Percentiles rank a stretch among this genome's conserved stretches.
Conservation (phyloP, 768 basidiomycete genomes). For the Suillus ampliporus region DNA sequence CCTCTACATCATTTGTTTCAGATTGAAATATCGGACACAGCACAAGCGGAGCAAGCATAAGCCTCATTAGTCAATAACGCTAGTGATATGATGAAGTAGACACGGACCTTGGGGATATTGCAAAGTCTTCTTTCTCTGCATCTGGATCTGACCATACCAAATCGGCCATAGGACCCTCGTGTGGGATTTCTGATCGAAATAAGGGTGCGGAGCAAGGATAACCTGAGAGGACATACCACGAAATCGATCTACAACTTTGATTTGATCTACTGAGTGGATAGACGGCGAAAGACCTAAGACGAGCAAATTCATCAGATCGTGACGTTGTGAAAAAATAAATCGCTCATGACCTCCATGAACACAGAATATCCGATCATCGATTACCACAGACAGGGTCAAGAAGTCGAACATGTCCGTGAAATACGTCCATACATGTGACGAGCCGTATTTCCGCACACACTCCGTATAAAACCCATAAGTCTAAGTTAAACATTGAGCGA, state of each 20-base stretch:
- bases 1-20: constrained; percentile 57
- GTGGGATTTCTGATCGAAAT: constrained; percentile 83
- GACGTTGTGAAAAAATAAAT: not conserved
- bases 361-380: constrained; percentile 99
- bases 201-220: constrained; percentile 27
- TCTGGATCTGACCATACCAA: constrained; percentile 99
- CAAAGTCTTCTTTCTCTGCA: constrained; percentile 98
- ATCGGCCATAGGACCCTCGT: constrained; percentile 99
- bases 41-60: constrained; percentile 16
- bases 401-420: constrained; percentile 99
- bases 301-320: constrained; percentile 17
- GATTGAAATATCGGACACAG: constrained; percentile 20
- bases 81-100: constrained; percentile 18
- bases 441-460: constrained; percentile 96
- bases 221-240: constrained; percentile 62
- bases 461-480: constrained; percentile 99
- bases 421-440: constrained; percentile 96
- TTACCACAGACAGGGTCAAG: constrained; percentile 94
- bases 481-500: constrained; percentile 48
- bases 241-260: constrained; percentile 98
- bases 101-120: constrained; percentile 92
- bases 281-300: constrained; percentile 89
- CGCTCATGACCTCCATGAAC: constrained; percentile 85
- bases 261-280: constrained; percentile 99
- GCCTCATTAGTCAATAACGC: constrained; percentile 14